Base-by-base conservation (phyloP, 2,329 filamentous ascomycete genomes). In the Blumeria hordei region DNA sequence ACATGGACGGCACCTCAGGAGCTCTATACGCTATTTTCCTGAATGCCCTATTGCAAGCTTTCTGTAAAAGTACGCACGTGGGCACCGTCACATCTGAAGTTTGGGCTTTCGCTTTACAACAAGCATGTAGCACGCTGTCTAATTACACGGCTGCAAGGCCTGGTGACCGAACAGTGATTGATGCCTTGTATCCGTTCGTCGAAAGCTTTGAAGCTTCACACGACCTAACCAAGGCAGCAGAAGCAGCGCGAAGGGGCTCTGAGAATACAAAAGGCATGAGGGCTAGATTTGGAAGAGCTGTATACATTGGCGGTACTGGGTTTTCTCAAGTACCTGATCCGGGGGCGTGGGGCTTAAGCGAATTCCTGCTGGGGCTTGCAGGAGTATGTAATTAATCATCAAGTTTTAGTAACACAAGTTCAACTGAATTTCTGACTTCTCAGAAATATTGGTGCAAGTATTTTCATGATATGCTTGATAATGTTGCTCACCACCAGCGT, bases 201-300 rank as follows among this genome's bases (percentile, higher is more conserved):
- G 76, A 86, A 45, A 77, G 74, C 3, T 74, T 96, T 2, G 72
- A 69, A 6, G 68, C 75, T 63, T 80, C 79, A 0, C 77, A 77
- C 12, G 77, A 85, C 64, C 66, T 92, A 18, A 74, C 77, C 60
- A 73, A 79, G 64, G 88, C 92, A 7, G 87, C 86, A 0, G 72
- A 78, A 62, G 87, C 85, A 1, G 82, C 88, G 0, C 76, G 77
- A 59, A 73, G 79, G 50, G 92, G 83, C 0, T 83, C 88, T 3
- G 82, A 90, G 59, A 77, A 77, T 34, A 96, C 92, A 18, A 94
- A 88, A 71, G 84, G 83, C 28, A 95, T 98, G 88, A 79, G 83
- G 67, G 86, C 92, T 44, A 92, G 82, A 62, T 71, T 98, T 43
- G 92, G 92, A 7, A 72, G 87, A 57, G 78, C 83, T 1, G 86